Evolutionary conservation across 176 grass and related monocot genomes (phyloP).

Genomic region (Saccharum officinarum): DNA sequence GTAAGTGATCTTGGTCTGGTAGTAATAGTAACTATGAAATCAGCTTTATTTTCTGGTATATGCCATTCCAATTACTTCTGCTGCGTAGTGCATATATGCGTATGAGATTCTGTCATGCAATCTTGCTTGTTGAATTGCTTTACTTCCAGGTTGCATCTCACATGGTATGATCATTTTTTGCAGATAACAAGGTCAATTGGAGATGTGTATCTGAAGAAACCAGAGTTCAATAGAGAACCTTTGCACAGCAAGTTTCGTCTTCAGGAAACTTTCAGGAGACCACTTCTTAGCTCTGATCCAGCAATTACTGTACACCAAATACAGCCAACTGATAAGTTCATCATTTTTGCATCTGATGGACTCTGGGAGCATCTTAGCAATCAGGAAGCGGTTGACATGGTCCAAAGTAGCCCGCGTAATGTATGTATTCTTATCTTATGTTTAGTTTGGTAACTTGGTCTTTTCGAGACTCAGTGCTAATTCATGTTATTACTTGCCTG

Average conservation of each 20-base stretch:
- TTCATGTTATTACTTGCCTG: constrained; percentile 13
- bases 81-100: background rate
- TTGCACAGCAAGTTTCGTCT: constrained; percentile 67
- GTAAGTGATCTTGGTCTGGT: background rate
- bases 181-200: constrained; percentile 95
- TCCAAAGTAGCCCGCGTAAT: constrained; percentile 66
- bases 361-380: constrained; percentile 95
- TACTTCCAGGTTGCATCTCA: constrained; percentile 16
- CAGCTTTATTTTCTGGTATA: background rate
- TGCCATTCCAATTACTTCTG: constrained; percentile 10
- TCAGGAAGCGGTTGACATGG: constrained; percentile 81
- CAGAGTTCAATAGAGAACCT: constrained; percentile 83
- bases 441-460: constrained; percentile 30
- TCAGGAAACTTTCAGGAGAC: constrained; percentile 56
- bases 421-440: constrained; percentile 62
- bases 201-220: constrained; percentile 89
- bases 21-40: background rate
- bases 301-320: constrained; percentile 71
- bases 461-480: constrained; percentile 4
- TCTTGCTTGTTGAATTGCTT: constrained; percentile 13
- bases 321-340: constrained; percentile 66
- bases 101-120: constrained; percentile 2
- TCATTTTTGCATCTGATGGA: constrained; percentile 97
- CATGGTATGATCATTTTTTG: constrained; percentile 30
- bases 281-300: constrained; percentile 84